Base-by-base conservation (phyloP, 345 rosid genomes). In the Punica granatum region DNA sequence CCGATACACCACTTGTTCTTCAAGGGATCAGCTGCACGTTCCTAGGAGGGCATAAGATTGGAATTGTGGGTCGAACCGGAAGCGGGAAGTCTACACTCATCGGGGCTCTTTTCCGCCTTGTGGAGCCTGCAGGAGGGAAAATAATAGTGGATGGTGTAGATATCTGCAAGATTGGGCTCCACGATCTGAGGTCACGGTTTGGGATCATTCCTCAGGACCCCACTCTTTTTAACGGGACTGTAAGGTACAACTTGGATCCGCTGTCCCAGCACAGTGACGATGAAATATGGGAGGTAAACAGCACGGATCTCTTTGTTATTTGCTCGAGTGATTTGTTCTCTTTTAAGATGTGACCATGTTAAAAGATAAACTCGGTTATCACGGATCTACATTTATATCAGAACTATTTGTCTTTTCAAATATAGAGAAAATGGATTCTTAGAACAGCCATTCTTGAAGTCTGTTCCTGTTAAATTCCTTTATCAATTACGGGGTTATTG, bases 141-240 rank as follows among this genome's bases (percentile, higher is more conserved):
- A 86, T 91, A 33, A 30, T 88, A 8, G 90, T 94, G 36, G 99
- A 94, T 63, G 95, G 92, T 21, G 75, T 94, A 44, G 96, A 94
- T 75, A 86, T 94, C 65, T 71, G 85, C 19, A 83, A 58, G 67
- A 83, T 89, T 30, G 97, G 99, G 56, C 89, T 94, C 60, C 96
- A 88, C 46, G 99, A 91, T 77, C 74, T 94, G 53, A 80, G 99
- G 69, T 85, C 97, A 43, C 78, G 92, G n/a, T 84, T 91, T 58
- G 99, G 95, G 67, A 86, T 94, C 53, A 91, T 94, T 69, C 99
- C 97, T 71, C 97, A 89, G 49, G 99, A 94, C 67, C 96, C 99
- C 61, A 91, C 98, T 53, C 85, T 91, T 31, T 94, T 91, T 74
- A 89, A 84, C 37, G 99, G 97, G 69, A 91, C 92, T 30, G 99